phyloP scores from a whole-genome alignment of 805 yeast genomes.

The Starmera caribaea region DNA sequence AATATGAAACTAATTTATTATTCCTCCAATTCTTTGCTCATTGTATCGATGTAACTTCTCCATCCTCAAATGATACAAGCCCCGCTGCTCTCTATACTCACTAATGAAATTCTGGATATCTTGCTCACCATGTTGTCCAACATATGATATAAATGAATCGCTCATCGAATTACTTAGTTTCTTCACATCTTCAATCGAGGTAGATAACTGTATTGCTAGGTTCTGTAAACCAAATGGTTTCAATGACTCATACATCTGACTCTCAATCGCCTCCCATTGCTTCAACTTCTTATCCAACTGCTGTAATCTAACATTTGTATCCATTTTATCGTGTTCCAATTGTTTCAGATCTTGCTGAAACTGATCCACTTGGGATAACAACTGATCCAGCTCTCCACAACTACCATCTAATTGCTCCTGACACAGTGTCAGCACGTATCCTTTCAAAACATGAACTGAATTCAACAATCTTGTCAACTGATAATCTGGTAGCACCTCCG shows the following conservation, averaged over 20 bases:
- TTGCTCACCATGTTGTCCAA: slow-evolving; percentile 17
- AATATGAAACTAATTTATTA: background rate
- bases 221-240: slow-evolving; percentile 28
- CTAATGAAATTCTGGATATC: slow-evolving; percentile 28
- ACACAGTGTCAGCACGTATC: slow-evolving; percentile 17
- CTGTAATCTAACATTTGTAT: slow-evolving; percentile 5
- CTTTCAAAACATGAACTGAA: slow-evolving; percentile 16
- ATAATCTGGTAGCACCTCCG: slow-evolving; percentile 8
- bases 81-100: slow-evolving; percentile 31
- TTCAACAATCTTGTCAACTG: slow-evolving; percentile 15
- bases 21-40: slow-evolving; percentile 18
- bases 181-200: slow-evolving; percentile 22
- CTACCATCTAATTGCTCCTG: slow-evolving; percentile 15
- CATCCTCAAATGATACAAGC: slow-evolving; percentile 31
- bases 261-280: slow-evolving; percentile 27
- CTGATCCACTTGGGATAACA: slow-evolving; percentile 15
- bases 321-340: slow-evolving; percentile 20
- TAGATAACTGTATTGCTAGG: slow-evolving; percentile 21
- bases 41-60: slow-evolving; percentile 39
- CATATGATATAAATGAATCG: slow-evolving; percentile 20
- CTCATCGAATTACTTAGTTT: slow-evolving; percentile 24
- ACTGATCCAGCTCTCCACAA: slow-evolving; percentile 16
- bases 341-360: slow-evolving; percentile 18
- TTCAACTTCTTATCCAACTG: slow-evolving; percentile 6
- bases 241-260: slow-evolving; percentile 22